phyloP scores from a whole-genome alignment of 768 basidiomycete genomes.

The Tricholoma saponaceum region DNA sequence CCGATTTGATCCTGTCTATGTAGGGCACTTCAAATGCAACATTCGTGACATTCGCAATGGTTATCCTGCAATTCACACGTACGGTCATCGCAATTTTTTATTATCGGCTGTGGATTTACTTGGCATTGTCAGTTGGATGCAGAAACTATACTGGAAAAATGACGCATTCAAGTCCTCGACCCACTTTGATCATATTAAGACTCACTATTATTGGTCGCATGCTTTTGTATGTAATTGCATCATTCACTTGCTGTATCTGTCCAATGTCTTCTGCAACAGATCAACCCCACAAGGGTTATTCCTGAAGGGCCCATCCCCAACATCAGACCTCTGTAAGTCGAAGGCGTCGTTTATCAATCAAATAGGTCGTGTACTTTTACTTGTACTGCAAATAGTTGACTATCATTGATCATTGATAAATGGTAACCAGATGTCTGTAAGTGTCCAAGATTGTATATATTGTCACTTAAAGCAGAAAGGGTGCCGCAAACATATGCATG shows the following conservation, averaged over 20 bases:
- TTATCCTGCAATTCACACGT: conserved; percentile 79
- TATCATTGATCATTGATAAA: neutral
- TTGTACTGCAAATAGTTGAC: neutral
- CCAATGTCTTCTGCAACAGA: conserved; percentile 31
- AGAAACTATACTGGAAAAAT: conserved; percentile 88
- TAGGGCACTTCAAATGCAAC: conserved; percentile 94
- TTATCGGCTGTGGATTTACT: neutral
- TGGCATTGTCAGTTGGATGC: conserved; percentile 56
- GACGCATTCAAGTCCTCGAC: conserved; percentile 85
- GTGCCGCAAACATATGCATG: neutral
- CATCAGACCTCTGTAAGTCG: conserved; percentile 59
- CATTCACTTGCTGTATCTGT: neutral
- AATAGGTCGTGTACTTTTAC: neutral
- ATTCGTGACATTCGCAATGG: conserved; percentile 78
- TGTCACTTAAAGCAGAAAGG: neutral
- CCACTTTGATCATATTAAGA: conserved; percentile 87
- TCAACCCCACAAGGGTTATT: conserved; percentile 77
- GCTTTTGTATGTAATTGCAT: conserved; percentile 26
- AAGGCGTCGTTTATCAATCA: neutral
- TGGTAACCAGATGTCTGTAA: neutral
- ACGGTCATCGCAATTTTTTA: conserved; percentile 12
- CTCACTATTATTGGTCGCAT: conserved; percentile 69
- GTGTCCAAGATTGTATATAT: neutral
- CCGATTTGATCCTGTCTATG: conserved; percentile 89
- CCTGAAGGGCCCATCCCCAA: conserved; percentile 69